phyloP scores from a whole-genome alignment of 768 basidiomycete genomes.

The Nidularia pulvinata region DNA sequence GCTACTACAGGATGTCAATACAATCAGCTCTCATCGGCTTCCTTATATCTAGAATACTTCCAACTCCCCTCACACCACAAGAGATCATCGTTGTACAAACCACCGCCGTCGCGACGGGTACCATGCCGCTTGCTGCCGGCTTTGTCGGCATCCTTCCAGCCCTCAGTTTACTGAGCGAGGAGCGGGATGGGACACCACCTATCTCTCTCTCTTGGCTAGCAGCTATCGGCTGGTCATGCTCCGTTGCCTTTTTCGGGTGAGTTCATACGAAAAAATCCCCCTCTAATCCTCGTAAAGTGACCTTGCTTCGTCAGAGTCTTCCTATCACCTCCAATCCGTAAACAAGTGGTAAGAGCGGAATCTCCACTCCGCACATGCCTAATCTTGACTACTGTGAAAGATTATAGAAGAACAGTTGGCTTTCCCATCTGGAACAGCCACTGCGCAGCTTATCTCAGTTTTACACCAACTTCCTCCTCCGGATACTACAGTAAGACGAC shows the following conservation, averaged over 20 bases:
- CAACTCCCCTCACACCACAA: constrained; percentile 79
- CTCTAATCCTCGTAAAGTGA: neutral
- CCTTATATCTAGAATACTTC: constrained; percentile 75
- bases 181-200: constrained; percentile 75
- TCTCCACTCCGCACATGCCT: too few species aligned
- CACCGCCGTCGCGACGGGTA: constrained; percentile 92
- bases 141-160: constrained; percentile 96
- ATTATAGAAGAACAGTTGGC: constrained; percentile 93
- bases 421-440: constrained; percentile 96
- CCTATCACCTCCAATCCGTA: constrained; percentile 90
- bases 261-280: neutral
- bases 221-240: constrained; percentile 85
- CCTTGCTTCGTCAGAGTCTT: constrained; percentile 59
- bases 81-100: constrained; percentile 96
- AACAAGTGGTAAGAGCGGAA: constrained; percentile 74
- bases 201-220: constrained; percentile 73
- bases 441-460: constrained; percentile 92
- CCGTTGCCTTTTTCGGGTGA: constrained; percentile 92
- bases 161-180: constrained; percentile 71
- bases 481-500: constrained; percentile 50
- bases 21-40: constrained; percentile 95
- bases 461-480: constrained; percentile 78
- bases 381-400: constrained; percentile 27
- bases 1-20: constrained; percentile 79
- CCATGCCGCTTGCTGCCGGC: constrained; percentile 82